Base-by-base conservation (phyloP, 176 grass and related monocot genomes). In the Aegilops sharonensis region DNA sequence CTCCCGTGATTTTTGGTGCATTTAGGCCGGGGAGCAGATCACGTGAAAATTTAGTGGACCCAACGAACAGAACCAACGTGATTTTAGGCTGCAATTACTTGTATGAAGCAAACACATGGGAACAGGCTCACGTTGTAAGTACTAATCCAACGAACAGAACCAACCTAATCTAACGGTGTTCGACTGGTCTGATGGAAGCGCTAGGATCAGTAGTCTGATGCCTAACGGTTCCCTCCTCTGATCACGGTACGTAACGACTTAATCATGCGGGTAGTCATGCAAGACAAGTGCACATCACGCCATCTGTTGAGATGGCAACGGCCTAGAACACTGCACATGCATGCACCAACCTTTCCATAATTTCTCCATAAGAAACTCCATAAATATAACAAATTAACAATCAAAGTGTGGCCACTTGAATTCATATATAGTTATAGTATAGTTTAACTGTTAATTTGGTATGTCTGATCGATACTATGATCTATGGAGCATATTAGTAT, bases 271-370 rank as follows among this genome's bases (percentile, higher is more conserved):
- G 84, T 70, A 92, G 76, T 64, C 45, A 36, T 62, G 81, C 84
- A 92, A 89, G 91, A 75, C 81, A 87, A 87, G 80, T 89, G 84
- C 84, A 87, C 68, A 18, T 81, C 84, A 92, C 91, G 84, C 79
- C 83, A 83, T 85, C 90, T 86, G 35, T 56, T 81, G 37, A 62
- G 79, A 89, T 83, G 69, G 73, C 42, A 86, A 83, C 83, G 57
- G 56, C 87, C 50, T 45, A 68, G 68, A 24, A n/a, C 77, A 57
- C 47, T 31, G 78, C 82, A 75, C 36, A 85, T 72, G 36, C 20
- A 88, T 18, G 50, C 14, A 52, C 85, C 85, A 69, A 77, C 50
- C 68, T 76, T 43, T 75, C 24, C 48, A 18, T 18, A 54, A 54
- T 54, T 54, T 54, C 15, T 50, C 14, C 6, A 17, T 7, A 6